Percentiles rank a stretch among this genome's conserved stretches.
Conservation (phyloP, 257 asterid species). For the Orobanche coerulescens region DNA sequence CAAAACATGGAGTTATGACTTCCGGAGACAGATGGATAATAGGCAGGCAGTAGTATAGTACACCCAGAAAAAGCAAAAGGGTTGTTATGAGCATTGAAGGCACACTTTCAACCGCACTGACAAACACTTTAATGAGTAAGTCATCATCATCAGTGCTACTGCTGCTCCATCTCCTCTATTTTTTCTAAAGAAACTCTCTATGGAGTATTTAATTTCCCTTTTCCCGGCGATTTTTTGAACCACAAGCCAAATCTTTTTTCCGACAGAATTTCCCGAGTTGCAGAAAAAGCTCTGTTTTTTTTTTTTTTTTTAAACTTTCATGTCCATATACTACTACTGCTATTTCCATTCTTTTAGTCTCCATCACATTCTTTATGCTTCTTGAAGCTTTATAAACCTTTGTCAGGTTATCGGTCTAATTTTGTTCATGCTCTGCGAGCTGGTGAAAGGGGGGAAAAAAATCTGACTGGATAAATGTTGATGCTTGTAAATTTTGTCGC, state of each 20-base stretch:
- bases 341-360: not conserved
- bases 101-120: conserved; percentile 38
- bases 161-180: not conserved
- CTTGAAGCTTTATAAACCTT: not conserved
- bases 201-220: conserved; percentile 14
- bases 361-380: not conserved
- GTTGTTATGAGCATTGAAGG: conserved; percentile 25
- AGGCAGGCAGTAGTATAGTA: too few relatives aligned
- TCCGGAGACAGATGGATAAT: conserved; percentile 17
- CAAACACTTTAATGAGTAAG: conserved; percentile 33
- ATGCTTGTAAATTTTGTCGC: conserved; percentile 22
- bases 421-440: not conserved
- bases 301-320: not conserved
- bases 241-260: conserved; percentile 6
- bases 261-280: conserved; percentile 2
- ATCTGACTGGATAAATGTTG: conserved; percentile 19
- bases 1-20: not conserved
- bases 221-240: conserved; percentile 19
- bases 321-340: not conserved
- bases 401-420: not conserved
- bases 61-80: conserved; percentile 26
- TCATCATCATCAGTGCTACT: conserved; percentile 25
- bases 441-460: too few relatives aligned
- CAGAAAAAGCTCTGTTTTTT: not conserved
- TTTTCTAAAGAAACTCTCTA: not conserved